Evolutionary conservation across 352 stramenopile species (phyloP).

Genomic region (Globisporangium spinosum): DNA sequence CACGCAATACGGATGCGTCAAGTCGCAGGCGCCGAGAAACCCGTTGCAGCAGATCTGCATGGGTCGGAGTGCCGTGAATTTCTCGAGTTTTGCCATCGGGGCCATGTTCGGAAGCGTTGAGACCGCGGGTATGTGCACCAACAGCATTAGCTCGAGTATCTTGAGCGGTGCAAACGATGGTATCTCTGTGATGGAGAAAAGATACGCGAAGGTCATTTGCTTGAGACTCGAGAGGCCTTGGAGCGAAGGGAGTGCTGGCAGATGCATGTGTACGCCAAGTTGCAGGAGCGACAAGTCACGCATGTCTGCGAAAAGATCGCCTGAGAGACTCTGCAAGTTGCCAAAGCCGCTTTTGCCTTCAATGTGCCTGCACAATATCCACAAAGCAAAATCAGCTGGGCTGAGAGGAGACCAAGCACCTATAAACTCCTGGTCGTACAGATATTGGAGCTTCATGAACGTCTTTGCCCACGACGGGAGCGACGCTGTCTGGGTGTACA

Average conservation of each 20-base stretch:
- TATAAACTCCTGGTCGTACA: slow-evolving; percentile 19
- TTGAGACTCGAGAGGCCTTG: slow-evolving; percentile 25
- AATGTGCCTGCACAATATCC: slow-evolving; percentile 16
- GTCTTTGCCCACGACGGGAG: slow-evolving; percentile 26
- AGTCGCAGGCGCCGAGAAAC: neutral
- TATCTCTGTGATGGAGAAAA: slow-evolving; percentile 19
- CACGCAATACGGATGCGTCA: neutral
- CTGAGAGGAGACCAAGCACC: too few species aligned
- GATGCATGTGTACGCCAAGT: slow-evolving; percentile 24
- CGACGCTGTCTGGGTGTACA: slow-evolving; percentile 25
- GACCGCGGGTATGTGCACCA: slow-evolving; percentile 19
- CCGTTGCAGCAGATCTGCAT: neutral
- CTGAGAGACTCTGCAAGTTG: slow-evolving; percentile 25
- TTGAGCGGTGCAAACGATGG: slow-evolving; percentile 21
- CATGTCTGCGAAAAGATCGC: slow-evolving; percentile 34
- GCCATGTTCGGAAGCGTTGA: slow-evolving; percentile 18
- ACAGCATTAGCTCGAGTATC: slow-evolving; percentile 14
- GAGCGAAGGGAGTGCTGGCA: slow-evolving; percentile 28
- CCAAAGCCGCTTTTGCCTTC: slow-evolving; percentile 25
- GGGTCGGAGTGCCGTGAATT: neutral
- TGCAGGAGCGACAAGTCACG: slow-evolving; percentile 32
- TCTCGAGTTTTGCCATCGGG: neutral
- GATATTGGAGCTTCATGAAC: slow-evolving; percentile 32
- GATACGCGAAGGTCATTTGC: slow-evolving; percentile 27
- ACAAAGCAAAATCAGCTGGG: neutral